These are phyloP conservation scores for Tylopilus sp. DNA, from an alignment of 768 basidiomycete genomes.

Conservation along the genomic window DNA sequence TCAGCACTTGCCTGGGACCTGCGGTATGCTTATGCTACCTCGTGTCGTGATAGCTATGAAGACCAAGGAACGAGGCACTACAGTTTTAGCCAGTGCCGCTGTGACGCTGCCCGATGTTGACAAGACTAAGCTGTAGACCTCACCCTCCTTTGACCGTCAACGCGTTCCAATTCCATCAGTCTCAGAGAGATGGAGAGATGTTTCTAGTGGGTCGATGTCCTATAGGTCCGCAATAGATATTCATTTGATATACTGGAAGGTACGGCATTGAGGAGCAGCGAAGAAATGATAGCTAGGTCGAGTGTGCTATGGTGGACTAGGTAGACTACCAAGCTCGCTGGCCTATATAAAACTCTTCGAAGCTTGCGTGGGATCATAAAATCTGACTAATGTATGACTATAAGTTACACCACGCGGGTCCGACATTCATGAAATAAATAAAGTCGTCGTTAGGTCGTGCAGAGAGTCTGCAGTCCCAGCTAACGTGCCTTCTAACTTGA, in stretches of 20 bases:
- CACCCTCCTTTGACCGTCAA: neutral
- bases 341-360: neutral
- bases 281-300: neutral
- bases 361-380: neutral
- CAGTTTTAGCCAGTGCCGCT: constrained; percentile 76
- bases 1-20: neutral
- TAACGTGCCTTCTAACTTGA: constrained; percentile 1
- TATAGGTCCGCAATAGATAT: neutral
- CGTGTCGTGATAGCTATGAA: constrained; percentile 56
- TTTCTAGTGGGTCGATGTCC: neutral
- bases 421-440: neutral
- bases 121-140: constrained; percentile 58
- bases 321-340: neutral
- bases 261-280: neutral
- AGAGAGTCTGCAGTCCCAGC: neutral
- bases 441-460: neutral
- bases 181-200: too few species aligned
- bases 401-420: neutral
- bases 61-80: constrained; percentile 77
- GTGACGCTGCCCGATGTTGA: constrained; percentile 58
- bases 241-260: neutral
- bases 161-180: too few species aligned
- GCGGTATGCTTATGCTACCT: neutral
- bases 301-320: neutral
- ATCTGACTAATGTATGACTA: neutral